Evolutionary conservation across 106 monocot species (phyloP).

Genomic region (Acanthochlamys bracteata): DNA sequence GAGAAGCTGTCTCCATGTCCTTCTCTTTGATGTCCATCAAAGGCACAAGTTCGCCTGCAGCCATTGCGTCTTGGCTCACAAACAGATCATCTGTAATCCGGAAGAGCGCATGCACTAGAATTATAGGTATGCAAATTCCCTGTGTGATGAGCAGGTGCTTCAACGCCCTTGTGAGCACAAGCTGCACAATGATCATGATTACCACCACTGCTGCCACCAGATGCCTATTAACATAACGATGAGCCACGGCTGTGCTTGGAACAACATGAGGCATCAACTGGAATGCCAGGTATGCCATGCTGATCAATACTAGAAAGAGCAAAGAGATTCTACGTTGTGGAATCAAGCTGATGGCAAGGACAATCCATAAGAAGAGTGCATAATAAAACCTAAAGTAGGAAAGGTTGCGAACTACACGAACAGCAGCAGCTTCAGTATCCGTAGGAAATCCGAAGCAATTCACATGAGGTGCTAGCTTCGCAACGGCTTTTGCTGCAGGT

Average conservation of each 20-base stretch:
- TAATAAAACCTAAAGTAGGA: slow-evolving; percentile 18
- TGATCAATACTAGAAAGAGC: slow-evolving; percentile 13
- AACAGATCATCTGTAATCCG: slow-evolving; percentile 12
- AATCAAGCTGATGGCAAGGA: slow-evolving; percentile 14
- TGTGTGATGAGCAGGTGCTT: slow-evolving; percentile 10
- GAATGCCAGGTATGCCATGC: slow-evolving; percentile 8
- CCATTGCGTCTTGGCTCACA: slow-evolving; percentile 1
- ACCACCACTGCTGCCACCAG: slow-evolving; percentile 4
- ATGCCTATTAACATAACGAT: background rate
- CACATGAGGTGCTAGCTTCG: slow-evolving; percentile 6
- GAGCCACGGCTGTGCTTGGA: slow-evolving; percentile 13
- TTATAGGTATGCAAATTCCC: slow-evolving; percentile 10
- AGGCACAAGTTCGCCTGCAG: background rate
- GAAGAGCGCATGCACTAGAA: slow-evolving; percentile 14
- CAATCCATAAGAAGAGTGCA: slow-evolving; percentile 13
- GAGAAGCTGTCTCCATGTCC: slow-evolving; percentile 6
- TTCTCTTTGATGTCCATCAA: slow-evolving; percentile 2
- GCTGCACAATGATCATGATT: slow-evolving; percentile 18
- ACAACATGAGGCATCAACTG: slow-evolving; percentile 9
- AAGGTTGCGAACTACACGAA: slow-evolving; percentile 18
- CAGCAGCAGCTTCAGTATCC: slow-evolving; percentile 18
- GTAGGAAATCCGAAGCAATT: slow-evolving; percentile 13
- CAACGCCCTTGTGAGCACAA: slow-evolving; percentile 15
- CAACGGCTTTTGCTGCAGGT: slow-evolving; percentile 9
- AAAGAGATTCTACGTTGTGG: slow-evolving; percentile 9